Base-by-base conservation (phyloP, 257 asterid species). In the Echites panduratus region DNA sequence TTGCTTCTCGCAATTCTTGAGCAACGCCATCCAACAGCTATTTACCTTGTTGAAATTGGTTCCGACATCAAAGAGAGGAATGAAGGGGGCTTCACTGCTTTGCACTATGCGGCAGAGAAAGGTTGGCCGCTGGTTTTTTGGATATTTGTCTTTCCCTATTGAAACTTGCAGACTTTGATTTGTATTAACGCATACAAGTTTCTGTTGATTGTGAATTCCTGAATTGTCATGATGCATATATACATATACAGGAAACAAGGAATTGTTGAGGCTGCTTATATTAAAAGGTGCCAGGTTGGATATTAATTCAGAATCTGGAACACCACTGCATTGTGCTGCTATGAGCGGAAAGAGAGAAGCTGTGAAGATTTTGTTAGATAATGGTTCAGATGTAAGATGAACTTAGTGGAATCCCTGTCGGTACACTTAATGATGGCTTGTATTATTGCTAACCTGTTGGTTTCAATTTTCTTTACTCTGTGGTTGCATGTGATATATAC, bases 21-120 rank as follows among this genome's bases (percentile, higher is more conserved):
- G 41, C 63, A 68, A 22, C 68, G 29, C n/a, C 56, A 22, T 5
- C 61, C 45, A 9, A 72, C 80, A 20, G 57, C 80, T 4, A 9
- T 13, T 12, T 68, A 26, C 69, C 80, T 82, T 12, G 14, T 75
- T 47, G 69, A 72, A 13, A 24, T 29, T 29, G 85, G 80, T 72
- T 78, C 82, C 0, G 79, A 68, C 49, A 61, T 68, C 27, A 58
- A 24, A 26, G 54, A 12, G 7, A 56, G 73, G 0, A 68, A 57
- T 16, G 0, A 20, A 5, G n/a, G 72, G 64, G 75, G n/a, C 0
- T 40, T 24, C 68, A 4, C n/a, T n/a, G 54, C 82, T 2, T 61
- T 82, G 76, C 82, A 75, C 61, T 52, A 26, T 64, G 75, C 80
- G 45, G 78, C 74, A 48, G 66, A 32, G 7, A 52, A 53, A 1